A percentile compares a stretch with the other conserved stretches of the same genome.
phyloP scores from a whole-genome alignment of 371 early-diverging fungal species.

The Batrachochytrium dendrobatidis region DNA sequence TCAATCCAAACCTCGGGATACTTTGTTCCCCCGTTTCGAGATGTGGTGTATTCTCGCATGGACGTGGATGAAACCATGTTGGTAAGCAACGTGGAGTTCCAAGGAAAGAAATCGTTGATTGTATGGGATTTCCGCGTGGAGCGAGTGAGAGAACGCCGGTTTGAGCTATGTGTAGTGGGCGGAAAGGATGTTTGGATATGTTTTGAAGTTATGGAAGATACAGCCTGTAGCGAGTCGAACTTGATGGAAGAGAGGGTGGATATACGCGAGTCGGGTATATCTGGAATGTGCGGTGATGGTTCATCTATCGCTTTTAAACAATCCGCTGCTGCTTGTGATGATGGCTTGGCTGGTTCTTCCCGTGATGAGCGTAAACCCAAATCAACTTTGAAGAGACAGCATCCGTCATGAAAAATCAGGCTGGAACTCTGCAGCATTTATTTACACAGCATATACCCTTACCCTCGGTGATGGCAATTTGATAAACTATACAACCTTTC shows the following conservation, averaged over 20 bases:
- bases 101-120: background rate
- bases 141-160: background rate
- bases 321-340: too few species aligned
- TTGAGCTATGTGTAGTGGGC: background rate
- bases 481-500: too few species aligned
- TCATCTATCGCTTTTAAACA: too few species aligned
- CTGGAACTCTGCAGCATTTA: too few species aligned
- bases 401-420: too few species aligned
- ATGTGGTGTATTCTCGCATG: background rate
- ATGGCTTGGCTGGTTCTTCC: too few species aligned
- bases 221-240: background rate
- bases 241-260: background rate
- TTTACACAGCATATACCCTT: too few species aligned
- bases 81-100: background rate
- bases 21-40: slow-evolving; percentile 1
- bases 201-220: background rate
- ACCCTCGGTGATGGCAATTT: too few species aligned
- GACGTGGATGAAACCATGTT: slow-evolving; percentile 1
- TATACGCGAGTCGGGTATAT: too few species aligned
- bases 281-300: too few species aligned
- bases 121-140: slow-evolving; percentile 1
- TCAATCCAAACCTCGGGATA: background rate
- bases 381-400: too few species aligned
- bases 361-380: too few species aligned
- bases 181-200: background rate